Evolutionary conservation across 2,329 filamentous ascomycete genomes (phyloP).

Genomic region (Diaporthe vaccinii): DNA sequence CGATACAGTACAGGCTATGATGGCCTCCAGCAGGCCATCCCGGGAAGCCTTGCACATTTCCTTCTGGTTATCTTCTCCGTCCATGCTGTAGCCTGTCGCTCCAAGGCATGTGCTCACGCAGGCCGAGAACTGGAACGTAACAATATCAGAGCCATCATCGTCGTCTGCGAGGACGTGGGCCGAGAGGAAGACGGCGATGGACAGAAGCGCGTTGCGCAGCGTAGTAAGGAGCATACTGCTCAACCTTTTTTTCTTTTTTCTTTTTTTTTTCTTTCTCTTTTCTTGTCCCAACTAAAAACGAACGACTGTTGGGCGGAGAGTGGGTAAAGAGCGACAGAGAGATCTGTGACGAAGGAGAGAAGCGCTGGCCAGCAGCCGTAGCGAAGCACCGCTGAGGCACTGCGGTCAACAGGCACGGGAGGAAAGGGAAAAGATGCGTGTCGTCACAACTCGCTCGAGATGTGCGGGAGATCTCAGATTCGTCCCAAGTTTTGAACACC

Average conservation of each 20-base stretch:
- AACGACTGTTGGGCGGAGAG: background rate
- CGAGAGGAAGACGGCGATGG: constrained; percentile 21
- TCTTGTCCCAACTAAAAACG: background rate
- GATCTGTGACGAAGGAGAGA: constrained; percentile 4
- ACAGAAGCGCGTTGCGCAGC: constrained; percentile 30
- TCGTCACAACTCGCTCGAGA: constrained; percentile 34
- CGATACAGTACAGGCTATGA: constrained; percentile 29
- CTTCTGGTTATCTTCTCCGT: constrained; percentile 37
- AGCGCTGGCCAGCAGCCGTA: constrained; percentile 41
- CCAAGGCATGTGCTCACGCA: constrained; percentile 37
- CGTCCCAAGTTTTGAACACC: constrained; percentile 8
- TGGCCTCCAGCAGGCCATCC: constrained; percentile 31
- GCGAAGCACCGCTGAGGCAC: constrained; percentile 39
- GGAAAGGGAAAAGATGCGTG: constrained; percentile 4
- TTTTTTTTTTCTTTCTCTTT: background rate
- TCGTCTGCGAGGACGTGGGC: constrained; percentile 21
- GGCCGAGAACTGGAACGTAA: constrained; percentile 36
- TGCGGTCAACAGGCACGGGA: constrained; percentile 35
- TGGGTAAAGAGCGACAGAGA: constrained; percentile 27
- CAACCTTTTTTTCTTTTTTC: background rate
- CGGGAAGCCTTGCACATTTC: constrained; percentile 38
- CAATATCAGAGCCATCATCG: constrained; percentile 14
- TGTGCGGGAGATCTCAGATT: constrained; percentile 26
- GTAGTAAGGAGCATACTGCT: constrained; percentile 38
- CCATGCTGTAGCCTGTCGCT: constrained; percentile 31